These are phyloP conservation scores for Naganishia liquefaciens DNA, from an alignment of 1,284 basidiomycete genomes.

Conservation along the genomic window DNA sequence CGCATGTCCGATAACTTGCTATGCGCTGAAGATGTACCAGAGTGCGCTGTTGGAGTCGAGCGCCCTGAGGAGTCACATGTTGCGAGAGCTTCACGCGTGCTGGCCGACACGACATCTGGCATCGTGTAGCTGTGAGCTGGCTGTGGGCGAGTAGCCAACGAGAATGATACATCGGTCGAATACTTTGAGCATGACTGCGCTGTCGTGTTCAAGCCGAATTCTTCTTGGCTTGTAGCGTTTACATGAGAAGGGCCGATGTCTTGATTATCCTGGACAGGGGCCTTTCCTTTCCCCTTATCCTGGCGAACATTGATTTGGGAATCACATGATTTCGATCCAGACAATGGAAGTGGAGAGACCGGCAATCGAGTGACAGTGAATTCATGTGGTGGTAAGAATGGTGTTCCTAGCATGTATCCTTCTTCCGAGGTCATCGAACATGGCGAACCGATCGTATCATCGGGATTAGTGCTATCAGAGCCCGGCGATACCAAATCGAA, in stretches of 20 bases:
- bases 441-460: constrained; percentile 15
- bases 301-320: background rate
- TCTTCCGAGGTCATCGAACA: constrained; percentile 14
- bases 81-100: background rate
- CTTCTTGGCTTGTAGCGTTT: no score
- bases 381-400: background rate
- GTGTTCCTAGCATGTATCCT: constrained; percentile 20
- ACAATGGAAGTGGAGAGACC: background rate
- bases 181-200: background rate
- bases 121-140: background rate
- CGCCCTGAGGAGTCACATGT: constrained; percentile 6
- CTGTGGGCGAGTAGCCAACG: background rate
- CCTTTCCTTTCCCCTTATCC: constrained; percentile 8
- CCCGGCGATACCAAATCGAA: background rate
- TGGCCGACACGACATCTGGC: background rate
- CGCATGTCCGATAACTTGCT: constrained; percentile 20
- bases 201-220: background rate
- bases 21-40: background rate
- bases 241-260: background rate
- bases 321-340: background rate
- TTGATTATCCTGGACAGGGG: background rate
- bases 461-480: background rate
- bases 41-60: background rate
- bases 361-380: no score
- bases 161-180: background rate